These are phyloP conservation scores for Pythium sukuiense DNA, from an alignment of 352 stramenopile species.

Conservation along the genomic window DNA sequence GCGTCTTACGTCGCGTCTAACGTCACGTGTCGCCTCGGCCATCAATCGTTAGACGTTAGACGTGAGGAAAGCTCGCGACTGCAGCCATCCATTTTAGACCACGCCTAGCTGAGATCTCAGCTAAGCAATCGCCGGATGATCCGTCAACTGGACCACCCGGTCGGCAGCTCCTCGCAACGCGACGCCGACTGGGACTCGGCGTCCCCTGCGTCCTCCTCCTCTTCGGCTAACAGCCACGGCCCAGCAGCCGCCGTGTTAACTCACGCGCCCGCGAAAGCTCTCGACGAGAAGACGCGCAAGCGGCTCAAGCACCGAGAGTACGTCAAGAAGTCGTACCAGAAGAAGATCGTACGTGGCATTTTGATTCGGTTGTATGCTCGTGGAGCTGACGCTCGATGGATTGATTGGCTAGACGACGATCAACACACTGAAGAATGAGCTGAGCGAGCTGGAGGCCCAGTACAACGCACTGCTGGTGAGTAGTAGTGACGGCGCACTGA, in stretches of 20 bases:
- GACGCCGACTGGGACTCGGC: not conserved
- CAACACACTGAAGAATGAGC: conserved; percentile 43
- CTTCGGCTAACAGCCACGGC: too few species aligned
- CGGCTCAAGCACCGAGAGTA: conserved; percentile 66
- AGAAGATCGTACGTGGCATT: conserved; percentile 53
- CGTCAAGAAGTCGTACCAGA: conserved; percentile 71
- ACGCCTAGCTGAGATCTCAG: not conserved
- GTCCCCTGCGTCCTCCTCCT: not conserved
- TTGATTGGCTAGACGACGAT: conserved; percentile 40
- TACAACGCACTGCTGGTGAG: conserved; percentile 40
- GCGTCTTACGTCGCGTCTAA: too few species aligned
- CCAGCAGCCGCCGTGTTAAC: too few species aligned
- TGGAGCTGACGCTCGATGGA: not conserved
- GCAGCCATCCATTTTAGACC: conserved; percentile 4
- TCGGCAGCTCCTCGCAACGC: not conserved
- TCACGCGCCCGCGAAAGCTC: too few species aligned
- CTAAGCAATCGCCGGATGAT: not conserved
- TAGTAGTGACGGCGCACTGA: not conserved
- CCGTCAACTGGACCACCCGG: not conserved
- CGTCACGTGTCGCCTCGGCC: too few species aligned
- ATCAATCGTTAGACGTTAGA: too few species aligned
- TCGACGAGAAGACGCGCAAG: conserved; percentile 32
- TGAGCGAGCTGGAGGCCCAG: conserved; percentile 44
- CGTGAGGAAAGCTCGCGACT: not conserved
- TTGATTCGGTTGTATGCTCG: not conserved